These are phyloP conservation scores for Leucocoprinus leucothites DNA, from an alignment of 768 basidiomycete genomes.

Conservation along the genomic window DNA sequence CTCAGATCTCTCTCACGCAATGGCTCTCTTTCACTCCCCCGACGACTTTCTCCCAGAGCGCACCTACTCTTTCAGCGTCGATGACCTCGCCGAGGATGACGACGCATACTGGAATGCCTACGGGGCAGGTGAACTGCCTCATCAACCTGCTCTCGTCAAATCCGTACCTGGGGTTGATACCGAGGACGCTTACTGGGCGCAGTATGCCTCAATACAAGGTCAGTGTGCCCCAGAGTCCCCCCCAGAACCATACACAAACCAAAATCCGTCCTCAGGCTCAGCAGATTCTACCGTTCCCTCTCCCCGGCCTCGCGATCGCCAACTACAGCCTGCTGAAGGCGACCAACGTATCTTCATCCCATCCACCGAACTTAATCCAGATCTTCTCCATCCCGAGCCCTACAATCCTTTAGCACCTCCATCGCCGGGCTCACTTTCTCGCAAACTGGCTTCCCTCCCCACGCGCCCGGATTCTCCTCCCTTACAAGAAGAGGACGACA, in stretches of 20 bases:
- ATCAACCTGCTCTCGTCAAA: constrained; percentile 14
- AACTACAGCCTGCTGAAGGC: constrained; percentile 15
- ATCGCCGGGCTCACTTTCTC: constrained; percentile 37
- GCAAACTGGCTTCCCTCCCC: constrained; percentile 35
- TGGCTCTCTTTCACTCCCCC: constrained; percentile 22
- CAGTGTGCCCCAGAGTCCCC: not conserved
- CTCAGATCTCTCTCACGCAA: constrained; percentile 26
- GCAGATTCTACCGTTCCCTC: constrained; percentile 71
- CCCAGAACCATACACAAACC: constrained; percentile 1
- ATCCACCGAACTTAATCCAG: constrained; percentile 25
- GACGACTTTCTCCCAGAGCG: constrained; percentile 32
- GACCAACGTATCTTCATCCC: constrained; percentile 30
- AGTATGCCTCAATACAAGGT: constrained; percentile 71
- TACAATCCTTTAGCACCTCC: constrained; percentile 41
- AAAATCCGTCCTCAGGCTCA: constrained; percentile 42
- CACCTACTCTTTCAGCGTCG: constrained; percentile 18
- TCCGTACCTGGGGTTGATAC: constrained; percentile 22
- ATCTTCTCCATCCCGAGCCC: constrained; percentile 22
- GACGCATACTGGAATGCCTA: constrained; percentile 70
- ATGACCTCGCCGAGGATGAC: constrained; percentile 39
- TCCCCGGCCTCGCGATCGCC: constrained; percentile 31
- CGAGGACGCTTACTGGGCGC: constrained; percentile 76
- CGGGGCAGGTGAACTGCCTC: constrained; percentile 32
- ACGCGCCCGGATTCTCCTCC: constrained; percentile 22
- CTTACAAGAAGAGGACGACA: constrained; percentile 21